phyloP scores from a whole-genome alignment of 2,329 filamentous ascomycete species.

The Botrytis squamosa region DNA sequence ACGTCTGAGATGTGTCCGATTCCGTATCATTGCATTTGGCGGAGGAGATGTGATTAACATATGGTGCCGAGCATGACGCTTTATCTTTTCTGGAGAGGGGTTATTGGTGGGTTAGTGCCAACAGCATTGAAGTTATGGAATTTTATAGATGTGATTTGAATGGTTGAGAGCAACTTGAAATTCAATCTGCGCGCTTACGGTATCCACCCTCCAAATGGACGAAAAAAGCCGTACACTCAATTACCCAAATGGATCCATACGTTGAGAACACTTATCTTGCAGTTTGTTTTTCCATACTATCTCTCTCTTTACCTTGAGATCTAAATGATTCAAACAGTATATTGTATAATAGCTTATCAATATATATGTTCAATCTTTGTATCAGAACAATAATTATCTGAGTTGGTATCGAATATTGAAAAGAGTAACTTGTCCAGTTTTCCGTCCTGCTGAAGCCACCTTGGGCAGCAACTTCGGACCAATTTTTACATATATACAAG shows the following conservation, averaged over 20 bases:
- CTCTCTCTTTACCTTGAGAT: not conserved
- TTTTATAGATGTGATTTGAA: not conserved
- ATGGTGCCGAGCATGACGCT: not conserved
- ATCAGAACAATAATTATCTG: not conserved
- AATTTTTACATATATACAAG: not conserved
- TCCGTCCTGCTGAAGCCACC: not conserved
- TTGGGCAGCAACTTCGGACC: not conserved
- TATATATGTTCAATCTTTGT: not conserved
- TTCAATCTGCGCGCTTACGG: not conserved
- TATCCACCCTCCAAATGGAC: not conserved
- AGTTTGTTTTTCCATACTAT: not conserved
- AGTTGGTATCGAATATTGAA: not conserved
- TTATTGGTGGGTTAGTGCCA: not conserved
- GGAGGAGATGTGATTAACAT: not conserved
- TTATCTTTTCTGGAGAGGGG: not conserved
- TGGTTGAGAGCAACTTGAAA: not conserved
- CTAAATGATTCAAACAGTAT: not conserved
- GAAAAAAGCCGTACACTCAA: not conserved
- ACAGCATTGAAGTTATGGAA: not conserved
- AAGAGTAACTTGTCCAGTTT: not conserved
- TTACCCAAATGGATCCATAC: not conserved
- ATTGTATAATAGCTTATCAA: not conserved
- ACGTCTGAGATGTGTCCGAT: not conserved
- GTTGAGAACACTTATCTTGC: not conserved
- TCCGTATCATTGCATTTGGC: not conserved